A percentile compares a stretch with the other conserved stretches of the same genome.
phyloP scores from a whole-genome alignment of 768 basidiomycete genomes.

The Boletellus sp. region DNA sequence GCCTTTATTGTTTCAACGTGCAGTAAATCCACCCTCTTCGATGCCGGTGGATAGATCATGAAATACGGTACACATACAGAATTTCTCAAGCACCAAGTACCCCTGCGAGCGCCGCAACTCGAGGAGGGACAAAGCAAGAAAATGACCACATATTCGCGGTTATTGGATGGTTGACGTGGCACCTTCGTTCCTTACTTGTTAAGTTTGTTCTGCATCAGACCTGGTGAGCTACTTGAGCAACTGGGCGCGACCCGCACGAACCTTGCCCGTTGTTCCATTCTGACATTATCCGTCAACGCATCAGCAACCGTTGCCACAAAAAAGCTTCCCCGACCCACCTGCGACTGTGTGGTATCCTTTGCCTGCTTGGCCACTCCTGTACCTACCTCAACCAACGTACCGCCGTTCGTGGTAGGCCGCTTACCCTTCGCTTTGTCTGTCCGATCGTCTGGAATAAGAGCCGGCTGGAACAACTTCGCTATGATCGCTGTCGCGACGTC shows the following conservation, averaged over 20 bases:
- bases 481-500: slow-evolving; percentile 29
- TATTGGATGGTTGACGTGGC: neutral
- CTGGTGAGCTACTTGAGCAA: neutral
- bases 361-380: neutral
- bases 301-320: neutral
- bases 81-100: no score
- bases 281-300: neutral
- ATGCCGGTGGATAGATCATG: no score
- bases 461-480: slow-evolving; percentile 31
- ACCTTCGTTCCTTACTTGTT: neutral
- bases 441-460: slow-evolving; percentile 2
- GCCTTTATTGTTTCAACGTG: no score
- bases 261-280: slow-evolving; percentile 1
- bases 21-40: no score
- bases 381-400: neutral
- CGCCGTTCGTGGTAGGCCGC: neutral
- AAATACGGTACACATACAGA: no score
- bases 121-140: no score
- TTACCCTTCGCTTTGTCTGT: slow-evolving; percentile 6
- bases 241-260: neutral
- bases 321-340: slow-evolving; percentile 5
- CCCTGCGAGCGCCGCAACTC: no score
- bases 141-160: no score
- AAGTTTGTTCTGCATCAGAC: neutral
- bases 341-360: neutral